A percentile compares a stretch with the other conserved stretches of the same genome.
These are phyloP conservation scores for Penicillium cinerascens DNA, from an alignment of 495 filamentous ascomycete genomes.

Conservation along the genomic window DNA sequence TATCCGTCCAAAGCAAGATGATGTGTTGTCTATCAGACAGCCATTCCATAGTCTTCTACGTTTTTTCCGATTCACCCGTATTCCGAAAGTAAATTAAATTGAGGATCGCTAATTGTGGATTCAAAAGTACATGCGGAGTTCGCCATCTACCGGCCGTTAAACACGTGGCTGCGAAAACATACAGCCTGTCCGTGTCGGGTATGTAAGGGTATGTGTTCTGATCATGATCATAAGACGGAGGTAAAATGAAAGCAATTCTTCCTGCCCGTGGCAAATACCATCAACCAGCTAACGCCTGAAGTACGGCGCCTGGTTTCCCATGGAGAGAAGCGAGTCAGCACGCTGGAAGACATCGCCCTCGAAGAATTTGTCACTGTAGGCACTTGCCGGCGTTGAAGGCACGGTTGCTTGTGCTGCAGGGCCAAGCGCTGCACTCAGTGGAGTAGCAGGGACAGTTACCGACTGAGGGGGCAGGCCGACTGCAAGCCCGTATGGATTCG, in stretches of 20 bases:
- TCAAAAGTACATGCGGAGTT: not conserved
- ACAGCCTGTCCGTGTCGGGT: not conserved
- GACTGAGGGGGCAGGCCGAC: conserved; percentile 39
- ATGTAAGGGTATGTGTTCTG: not conserved
- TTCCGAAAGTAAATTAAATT: not conserved
- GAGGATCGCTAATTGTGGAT: conserved; percentile 2
- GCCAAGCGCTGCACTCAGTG: conserved; percentile 80
- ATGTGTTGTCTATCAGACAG: not conserved
- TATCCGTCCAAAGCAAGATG: not conserved
- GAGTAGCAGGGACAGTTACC: conserved; percentile 56
- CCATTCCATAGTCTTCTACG: not conserved
- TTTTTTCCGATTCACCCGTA: not conserved
- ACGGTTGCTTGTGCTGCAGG: conserved; percentile 87
- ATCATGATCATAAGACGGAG: conserved; percentile 5
- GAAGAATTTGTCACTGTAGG: conserved; percentile 61
- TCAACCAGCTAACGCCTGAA: conserved; percentile 10
- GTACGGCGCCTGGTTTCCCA: conserved; percentile 46
- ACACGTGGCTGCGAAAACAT: not conserved
- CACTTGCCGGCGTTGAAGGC: conserved; percentile 71
- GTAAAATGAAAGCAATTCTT: not conserved
- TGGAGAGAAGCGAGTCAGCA: conserved; percentile 65
- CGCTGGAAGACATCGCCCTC: conserved; percentile 70
- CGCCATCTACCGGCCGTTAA: not conserved
- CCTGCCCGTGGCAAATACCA: not conserved
- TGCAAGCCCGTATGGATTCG: conserved; percentile 28